These are phyloP conservation scores for Tolypocladium endophyticum DNA, from an alignment of 2,329 filamentous ascomycete species.

Conservation along the genomic window DNA sequence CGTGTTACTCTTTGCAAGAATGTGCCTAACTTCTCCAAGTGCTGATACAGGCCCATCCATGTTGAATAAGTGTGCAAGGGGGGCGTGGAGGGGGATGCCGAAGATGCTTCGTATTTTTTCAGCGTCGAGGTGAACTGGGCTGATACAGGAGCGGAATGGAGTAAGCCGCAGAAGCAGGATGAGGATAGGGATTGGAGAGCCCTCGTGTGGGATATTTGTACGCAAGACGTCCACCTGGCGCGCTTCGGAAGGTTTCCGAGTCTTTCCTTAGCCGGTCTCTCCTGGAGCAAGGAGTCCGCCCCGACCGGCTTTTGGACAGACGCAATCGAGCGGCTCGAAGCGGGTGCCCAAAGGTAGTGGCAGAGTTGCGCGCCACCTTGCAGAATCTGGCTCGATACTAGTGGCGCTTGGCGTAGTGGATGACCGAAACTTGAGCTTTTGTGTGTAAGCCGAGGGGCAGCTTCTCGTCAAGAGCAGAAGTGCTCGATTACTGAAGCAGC, in stretches of 20 bases:
- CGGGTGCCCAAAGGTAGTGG: not conserved
- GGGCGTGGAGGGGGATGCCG: not conserved
- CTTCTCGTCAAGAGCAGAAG: not conserved
- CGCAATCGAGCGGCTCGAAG: not conserved
- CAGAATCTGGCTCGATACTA: not conserved
- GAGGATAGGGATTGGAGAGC: too few relatives aligned
- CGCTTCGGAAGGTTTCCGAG: not conserved
- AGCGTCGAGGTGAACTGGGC: too few relatives aligned
- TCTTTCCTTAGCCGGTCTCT: not conserved
- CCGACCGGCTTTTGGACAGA: not conserved
- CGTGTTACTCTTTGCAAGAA: not conserved
- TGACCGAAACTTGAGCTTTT: not conserved
- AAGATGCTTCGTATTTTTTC: not conserved
- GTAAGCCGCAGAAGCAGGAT: not conserved
- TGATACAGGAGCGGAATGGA: not conserved
- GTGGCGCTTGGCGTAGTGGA: not conserved
- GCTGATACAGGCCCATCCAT: not conserved
- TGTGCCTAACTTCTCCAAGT: not conserved
- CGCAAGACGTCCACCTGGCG: not conserved
- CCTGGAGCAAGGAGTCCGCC: not conserved
- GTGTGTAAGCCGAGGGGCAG: not conserved
- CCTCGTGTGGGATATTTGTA: not conserved
- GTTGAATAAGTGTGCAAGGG: not conserved
- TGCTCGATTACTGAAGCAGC: not conserved
- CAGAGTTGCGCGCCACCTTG: not conserved